Conservation (phyloP, 2,329 filamentous ascomycete genomes). For the Fusarium temperatum region DNA sequence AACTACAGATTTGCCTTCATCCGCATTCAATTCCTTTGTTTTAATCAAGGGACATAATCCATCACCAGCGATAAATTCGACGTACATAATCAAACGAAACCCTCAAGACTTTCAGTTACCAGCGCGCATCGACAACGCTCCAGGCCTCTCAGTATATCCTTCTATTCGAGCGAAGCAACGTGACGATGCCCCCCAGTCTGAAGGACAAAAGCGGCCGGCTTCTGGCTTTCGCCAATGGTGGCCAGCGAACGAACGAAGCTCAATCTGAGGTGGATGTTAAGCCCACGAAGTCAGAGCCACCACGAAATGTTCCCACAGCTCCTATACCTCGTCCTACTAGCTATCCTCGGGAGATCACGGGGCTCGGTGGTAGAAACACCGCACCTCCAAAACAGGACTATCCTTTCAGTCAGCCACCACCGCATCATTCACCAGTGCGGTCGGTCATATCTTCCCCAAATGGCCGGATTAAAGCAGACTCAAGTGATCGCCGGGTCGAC, state of each 20-base stretch:
- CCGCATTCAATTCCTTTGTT: slow-evolving; percentile 3
- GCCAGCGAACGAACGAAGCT: slow-evolving; percentile 28
- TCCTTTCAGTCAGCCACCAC: slow-evolving; percentile 37
- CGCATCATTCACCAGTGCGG: slow-evolving; percentile 35
- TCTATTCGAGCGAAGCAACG: background rate
- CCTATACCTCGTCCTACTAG: slow-evolving; percentile 43
- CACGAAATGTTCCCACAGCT: slow-evolving; percentile 17
- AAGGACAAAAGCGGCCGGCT: slow-evolving; percentile 47
- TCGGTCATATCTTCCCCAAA: slow-evolving; percentile 32
- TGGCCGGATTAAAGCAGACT: slow-evolving; percentile 18
- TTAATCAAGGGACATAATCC: slow-evolving; percentile 14
- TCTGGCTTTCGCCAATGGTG: slow-evolving; percentile 43
- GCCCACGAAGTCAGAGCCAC: slow-evolving; percentile 28
- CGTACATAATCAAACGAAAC: slow-evolving; percentile 24
- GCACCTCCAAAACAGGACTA: slow-evolving; percentile 41
- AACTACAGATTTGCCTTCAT: background rate
- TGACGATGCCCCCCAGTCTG: slow-evolving; percentile 43
- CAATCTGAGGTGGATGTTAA: slow-evolving; percentile 32
- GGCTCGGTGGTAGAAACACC: slow-evolving; percentile 47
- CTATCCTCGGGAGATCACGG: slow-evolving; percentile 49
- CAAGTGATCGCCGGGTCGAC: slow-evolving; percentile 32
- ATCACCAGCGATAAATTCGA: background rate
- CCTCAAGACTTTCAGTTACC: slow-evolving; percentile 11
- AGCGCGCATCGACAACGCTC: slow-evolving; percentile 1
- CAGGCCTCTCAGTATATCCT: background rate